These are phyloP conservation scores for Fusarium nygamai DNA, from an alignment of 2,329 filamentous ascomycete species.

Conservation along the genomic window DNA sequence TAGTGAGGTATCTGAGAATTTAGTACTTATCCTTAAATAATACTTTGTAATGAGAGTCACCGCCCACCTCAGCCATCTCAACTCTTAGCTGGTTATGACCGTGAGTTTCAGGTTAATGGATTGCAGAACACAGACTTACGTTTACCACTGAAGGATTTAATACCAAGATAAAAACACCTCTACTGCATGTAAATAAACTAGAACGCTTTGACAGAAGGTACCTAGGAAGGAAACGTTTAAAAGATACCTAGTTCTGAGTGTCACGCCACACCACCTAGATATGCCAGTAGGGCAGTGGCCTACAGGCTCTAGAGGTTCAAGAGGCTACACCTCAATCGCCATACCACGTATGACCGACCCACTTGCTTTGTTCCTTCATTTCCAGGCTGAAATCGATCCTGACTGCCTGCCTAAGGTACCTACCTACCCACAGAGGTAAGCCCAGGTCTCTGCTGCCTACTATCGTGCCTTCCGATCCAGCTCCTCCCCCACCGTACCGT, in stretches of 20 bases:
- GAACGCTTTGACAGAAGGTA: not conserved
- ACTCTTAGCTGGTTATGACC: not conserved
- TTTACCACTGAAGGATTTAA: not conserved
- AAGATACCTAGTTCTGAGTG: not conserved
- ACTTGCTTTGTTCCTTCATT: not conserved
- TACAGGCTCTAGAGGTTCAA: not conserved
- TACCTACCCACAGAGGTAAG: not conserved
- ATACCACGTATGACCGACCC: not conserved
- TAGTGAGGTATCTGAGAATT: not conserved
- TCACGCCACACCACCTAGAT: not conserved
- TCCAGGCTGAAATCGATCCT: not conserved
- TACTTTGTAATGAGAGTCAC: not conserved
- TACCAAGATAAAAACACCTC: too few relatives aligned
- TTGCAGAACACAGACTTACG: not conserved
- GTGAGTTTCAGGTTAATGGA: not conserved
- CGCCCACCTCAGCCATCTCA: not conserved
- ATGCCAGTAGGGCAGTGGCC: not conserved
- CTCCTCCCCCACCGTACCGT: constrained; percentile 30
- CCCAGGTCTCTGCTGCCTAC: constrained; percentile 17
- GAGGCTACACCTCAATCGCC: not conserved
- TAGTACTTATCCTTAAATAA: not conserved
- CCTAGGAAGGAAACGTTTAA: too few relatives aligned
- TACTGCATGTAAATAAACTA: not conserved
- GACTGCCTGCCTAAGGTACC: constrained; percentile 2
- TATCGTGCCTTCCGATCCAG: constrained; percentile 27